Percentiles rank a stretch among this genome's conserved stretches.
Conservation (phyloP, 2,329 filamentous ascomycete genomes). For the Fusarium continuum region DNA sequence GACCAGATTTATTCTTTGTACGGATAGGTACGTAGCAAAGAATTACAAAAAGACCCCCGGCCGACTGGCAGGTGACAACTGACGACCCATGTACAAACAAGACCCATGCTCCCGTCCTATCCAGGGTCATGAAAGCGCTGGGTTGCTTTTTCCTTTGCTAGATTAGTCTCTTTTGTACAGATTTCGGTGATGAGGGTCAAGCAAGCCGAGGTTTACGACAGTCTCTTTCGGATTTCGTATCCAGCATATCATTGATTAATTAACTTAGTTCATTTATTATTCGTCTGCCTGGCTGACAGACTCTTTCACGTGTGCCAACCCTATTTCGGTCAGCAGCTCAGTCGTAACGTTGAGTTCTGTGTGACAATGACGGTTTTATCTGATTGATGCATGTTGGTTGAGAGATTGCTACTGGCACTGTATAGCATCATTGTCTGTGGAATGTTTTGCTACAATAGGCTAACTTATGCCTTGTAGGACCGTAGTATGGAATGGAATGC, state of each 20-base stretch:
- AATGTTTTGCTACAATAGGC: not conserved
- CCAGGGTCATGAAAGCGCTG: conserved; percentile 15
- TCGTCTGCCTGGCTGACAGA: not conserved
- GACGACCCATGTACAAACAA: conserved; percentile 10
- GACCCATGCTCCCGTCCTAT: conserved; percentile 14
- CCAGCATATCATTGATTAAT: too few species aligned
- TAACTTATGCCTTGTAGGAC: not conserved
- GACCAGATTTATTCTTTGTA: not conserved
- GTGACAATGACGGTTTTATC: not conserved
- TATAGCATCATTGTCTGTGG: not conserved
- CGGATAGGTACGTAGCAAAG: not conserved
- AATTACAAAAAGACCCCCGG: conserved; percentile 1
- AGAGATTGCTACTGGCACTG: not conserved
- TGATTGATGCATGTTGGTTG: not conserved
- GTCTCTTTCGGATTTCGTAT: not conserved
- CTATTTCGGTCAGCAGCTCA: not conserved
- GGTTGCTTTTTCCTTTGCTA: conserved; percentile 16
- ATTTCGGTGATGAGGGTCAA: not conserved
- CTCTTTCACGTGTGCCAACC: not conserved
- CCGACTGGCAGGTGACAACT: conserved; percentile 7
- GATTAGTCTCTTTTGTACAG: too few species aligned
- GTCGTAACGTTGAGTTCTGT: conserved; percentile 22
- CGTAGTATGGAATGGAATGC: not conserved
- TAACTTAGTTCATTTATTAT: not conserved
- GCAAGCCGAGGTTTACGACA: conserved; percentile 6